phyloP scores from a whole-genome alignment of 179 eudicot species.

The Vitellaria paradoxa region DNA sequence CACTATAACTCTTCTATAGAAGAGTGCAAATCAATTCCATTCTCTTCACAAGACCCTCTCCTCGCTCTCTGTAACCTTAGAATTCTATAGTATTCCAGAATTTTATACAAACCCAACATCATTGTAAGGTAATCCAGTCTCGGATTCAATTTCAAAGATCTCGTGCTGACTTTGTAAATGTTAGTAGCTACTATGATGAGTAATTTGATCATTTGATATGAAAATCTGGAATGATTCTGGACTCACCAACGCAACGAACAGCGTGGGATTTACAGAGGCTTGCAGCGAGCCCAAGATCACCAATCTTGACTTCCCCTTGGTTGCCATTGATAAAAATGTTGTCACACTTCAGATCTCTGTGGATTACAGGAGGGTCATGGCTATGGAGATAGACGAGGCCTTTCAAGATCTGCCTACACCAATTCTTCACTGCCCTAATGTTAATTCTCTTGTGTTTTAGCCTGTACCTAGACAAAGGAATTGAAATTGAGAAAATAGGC shows the following conservation, averaged over 20 bases:
- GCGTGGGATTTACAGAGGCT: conserved; percentile 63
- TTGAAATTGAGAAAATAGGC: background rate
- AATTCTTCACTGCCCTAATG: conserved; percentile 43
- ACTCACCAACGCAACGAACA: conserved; percentile 52
- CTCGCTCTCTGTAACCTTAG: no score
- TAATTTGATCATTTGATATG: no score
- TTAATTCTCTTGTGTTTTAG: conserved; percentile 39
- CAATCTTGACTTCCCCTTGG: conserved; percentile 77
- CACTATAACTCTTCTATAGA: no score
- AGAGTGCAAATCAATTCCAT: no score
- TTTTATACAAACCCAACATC: no score
- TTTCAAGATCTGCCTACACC: conserved; percentile 46
- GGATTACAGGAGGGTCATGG: conserved; percentile 55
- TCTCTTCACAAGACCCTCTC: no score
- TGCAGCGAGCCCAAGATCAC: conserved; percentile 77
- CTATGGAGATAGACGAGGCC: conserved; percentile 51
- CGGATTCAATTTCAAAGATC: no score
- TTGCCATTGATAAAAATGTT: conserved; percentile 74
- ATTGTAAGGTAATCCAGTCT: conserved; percentile 1
- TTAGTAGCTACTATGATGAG: no score
- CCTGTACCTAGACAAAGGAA: conserved; percentile 26
- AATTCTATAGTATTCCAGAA: no score
- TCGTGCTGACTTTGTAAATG: no score
- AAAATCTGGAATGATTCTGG: conserved; percentile 2
- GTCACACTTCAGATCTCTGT: conserved; percentile 74